Evolutionary conservation across 1,284 basidiomycete species (phyloP).

Genomic region (Stereum hirsutum): DNA sequence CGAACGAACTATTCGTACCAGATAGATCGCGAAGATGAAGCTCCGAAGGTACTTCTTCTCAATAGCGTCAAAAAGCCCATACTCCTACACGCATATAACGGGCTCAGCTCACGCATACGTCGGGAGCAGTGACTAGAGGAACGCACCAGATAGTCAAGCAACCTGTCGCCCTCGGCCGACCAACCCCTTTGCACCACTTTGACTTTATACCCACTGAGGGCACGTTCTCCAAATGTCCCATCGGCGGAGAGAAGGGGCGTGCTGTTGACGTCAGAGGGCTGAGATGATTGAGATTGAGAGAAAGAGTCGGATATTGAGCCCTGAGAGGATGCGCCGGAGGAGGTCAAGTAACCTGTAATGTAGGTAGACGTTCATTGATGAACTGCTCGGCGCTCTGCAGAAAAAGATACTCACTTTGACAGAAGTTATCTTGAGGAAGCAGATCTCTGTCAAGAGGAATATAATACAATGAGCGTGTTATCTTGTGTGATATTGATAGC

Average conservation of each 20-base stretch:
- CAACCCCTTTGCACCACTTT: constrained; percentile 68
- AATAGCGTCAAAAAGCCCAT: constrained; percentile 73
- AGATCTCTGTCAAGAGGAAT: constrained; percentile 38
- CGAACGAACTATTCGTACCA: constrained; percentile 38
- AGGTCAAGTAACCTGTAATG: constrained; percentile 44
- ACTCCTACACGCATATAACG: constrained; percentile 38
- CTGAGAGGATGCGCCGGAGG: constrained; percentile 37
- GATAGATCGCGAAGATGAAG: constrained; percentile 76
- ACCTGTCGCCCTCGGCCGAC: constrained; percentile 70
- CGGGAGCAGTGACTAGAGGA: constrained; percentile 9
- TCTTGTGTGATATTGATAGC: neutral
- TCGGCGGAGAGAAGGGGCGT: constrained; percentile 17
- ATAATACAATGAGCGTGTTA: constrained; percentile 3
- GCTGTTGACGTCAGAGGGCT: constrained; percentile 26
- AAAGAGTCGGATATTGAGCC: no score
- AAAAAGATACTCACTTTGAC: constrained; percentile 39
- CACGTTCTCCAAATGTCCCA: constrained; percentile 18
- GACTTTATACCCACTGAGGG: constrained; percentile 47
- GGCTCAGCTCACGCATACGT: neutral
- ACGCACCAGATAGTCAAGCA: constrained; percentile 68
- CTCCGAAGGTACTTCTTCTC: constrained; percentile 69
- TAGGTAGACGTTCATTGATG: constrained; percentile 6
- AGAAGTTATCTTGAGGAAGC: constrained; percentile 73
- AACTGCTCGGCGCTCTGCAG: neutral
- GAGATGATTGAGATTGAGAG: constrained; percentile 26